A percentile compares a stretch with the other conserved stretches of the same genome.
Conservation (phyloP, 225 moss, liverwort and hornwort genomes). For the Climacium dendroides region DNA sequence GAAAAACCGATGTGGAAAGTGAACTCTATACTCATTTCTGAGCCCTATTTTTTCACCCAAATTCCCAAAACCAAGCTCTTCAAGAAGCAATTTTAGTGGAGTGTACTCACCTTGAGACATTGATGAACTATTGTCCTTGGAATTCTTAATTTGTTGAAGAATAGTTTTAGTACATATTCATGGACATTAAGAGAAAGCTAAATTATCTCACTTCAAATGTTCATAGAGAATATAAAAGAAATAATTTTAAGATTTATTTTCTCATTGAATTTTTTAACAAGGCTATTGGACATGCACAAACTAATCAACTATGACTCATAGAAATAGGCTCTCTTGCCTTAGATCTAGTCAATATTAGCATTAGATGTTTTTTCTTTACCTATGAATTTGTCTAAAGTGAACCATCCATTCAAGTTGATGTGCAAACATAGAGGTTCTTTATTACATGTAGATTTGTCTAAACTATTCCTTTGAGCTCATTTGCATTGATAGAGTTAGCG, state of each 20-base stretch:
- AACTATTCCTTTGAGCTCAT: neutral
- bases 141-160: neutral
- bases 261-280: neutral
- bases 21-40: neutral
- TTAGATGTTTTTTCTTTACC: neutral
- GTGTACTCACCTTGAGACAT: neutral
- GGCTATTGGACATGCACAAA: neutral
- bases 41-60: neutral
- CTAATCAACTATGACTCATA: no score
- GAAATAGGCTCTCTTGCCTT: no score
- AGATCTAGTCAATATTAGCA: neutral
- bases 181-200: neutral
- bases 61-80: neutral
- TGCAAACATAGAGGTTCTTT: neutral
- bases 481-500: neutral
- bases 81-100: neutral
- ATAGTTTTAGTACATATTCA: neutral
- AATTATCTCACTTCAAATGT: neutral
- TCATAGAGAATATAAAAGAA: neutral
- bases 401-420: neutral
- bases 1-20: neutral
- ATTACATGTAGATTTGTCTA: rapidly evolving
- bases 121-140: neutral
- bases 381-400: neutral
- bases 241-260: neutral